phyloP scores from a whole-genome alignment of 495 filamentous ascomycete genomes.

The Talaromyces adpressus region DNA sequence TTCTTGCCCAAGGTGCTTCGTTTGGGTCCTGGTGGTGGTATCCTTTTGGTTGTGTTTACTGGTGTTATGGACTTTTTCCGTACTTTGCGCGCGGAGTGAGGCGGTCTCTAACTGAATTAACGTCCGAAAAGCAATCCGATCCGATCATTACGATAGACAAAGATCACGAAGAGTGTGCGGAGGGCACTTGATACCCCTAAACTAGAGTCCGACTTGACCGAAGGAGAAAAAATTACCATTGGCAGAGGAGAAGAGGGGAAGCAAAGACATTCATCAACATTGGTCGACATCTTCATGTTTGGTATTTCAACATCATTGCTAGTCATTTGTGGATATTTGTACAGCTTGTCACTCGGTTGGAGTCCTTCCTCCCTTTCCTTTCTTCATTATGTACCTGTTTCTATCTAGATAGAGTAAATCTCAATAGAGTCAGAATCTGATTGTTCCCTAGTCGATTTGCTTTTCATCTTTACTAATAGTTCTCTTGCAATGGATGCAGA shows the following conservation, averaged over 20 bases:
- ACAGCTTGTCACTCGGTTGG: not conserved
- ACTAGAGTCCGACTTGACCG: not conserved
- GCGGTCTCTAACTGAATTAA: not conserved
- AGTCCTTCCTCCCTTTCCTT: not conserved
- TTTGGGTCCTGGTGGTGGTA: slow-evolving; percentile 84
- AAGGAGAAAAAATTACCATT: not conserved
- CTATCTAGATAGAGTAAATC: not conserved
- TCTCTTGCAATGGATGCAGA: not conserved
- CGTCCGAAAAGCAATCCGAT: not conserved
- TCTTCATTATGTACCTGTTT: not conserved
- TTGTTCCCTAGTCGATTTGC: not conserved
- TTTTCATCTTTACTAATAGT: not conserved
- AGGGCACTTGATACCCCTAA: slow-evolving; percentile 9
- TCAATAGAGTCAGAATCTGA: not conserved
- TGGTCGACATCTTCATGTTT: not conserved
- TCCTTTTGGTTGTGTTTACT: slow-evolving; percentile 87
- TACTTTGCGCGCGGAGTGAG: slow-evolving; percentile 36
- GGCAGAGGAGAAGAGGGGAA: not conserved
- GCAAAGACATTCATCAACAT: not conserved
- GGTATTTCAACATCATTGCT: not conserved
- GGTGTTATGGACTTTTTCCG: slow-evolving; percentile 90
- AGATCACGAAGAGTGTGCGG: not conserved
- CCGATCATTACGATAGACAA: not conserved
- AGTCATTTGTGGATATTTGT: not conserved
- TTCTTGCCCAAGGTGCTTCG: slow-evolving; percentile 93